phyloP scores from a whole-genome alignment of 1,284 basidiomycete genomes.

The Veloporphyrellus conicus region DNA sequence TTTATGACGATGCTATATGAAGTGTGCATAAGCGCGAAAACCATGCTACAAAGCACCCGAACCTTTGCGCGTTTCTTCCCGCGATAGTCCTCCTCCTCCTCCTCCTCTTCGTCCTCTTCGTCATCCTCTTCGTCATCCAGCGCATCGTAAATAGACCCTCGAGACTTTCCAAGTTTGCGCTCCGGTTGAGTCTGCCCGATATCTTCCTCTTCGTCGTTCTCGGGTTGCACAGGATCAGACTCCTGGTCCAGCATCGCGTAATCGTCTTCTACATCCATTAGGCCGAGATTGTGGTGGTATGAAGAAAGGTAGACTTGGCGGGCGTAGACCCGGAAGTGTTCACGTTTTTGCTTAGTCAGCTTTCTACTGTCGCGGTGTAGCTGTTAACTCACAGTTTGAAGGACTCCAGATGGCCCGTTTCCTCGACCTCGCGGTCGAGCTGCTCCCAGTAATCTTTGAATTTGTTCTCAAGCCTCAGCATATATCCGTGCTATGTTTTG shows the following conservation, averaged over 20 bases:
- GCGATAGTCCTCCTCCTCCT: slow-evolving; percentile 41
- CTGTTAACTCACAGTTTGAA: too few relatives aligned
- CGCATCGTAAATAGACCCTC: slow-evolving; percentile 47
- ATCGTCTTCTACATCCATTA: slow-evolving; percentile 47
- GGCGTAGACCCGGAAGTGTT: neutral
- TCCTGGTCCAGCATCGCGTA: slow-evolving; percentile 38
- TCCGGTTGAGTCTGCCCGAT: slow-evolving; percentile 31
- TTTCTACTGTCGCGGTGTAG: slow-evolving; percentile 3
- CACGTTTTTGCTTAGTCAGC: slow-evolving; percentile 25
- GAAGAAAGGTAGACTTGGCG: slow-evolving; percentile 1
- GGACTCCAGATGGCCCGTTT: slow-evolving; percentile 39
- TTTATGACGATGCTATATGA: slow-evolving; percentile 57
- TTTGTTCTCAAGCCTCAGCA: slow-evolving; percentile 51
- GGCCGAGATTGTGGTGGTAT: slow-evolving; percentile 30
- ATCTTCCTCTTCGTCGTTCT: slow-evolving; percentile 39
- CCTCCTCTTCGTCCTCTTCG: slow-evolving; percentile 41
- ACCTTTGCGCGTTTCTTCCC: slow-evolving; percentile 59
- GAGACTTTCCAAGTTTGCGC: slow-evolving; percentile 28
- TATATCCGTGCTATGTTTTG: slow-evolving; percentile 48
- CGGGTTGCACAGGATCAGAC: slow-evolving; percentile 34
- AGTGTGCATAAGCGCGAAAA: slow-evolving; percentile 6
- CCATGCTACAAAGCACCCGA: slow-evolving; percentile 6
- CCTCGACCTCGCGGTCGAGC: slow-evolving; percentile 55
- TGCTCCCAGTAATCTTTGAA: slow-evolving; percentile 51
- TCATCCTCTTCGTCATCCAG: slow-evolving; percentile 55